Base-by-base conservation (phyloP, 2,329 filamentous ascomycete species). In the Colletotrichum echinochloae region DNA sequence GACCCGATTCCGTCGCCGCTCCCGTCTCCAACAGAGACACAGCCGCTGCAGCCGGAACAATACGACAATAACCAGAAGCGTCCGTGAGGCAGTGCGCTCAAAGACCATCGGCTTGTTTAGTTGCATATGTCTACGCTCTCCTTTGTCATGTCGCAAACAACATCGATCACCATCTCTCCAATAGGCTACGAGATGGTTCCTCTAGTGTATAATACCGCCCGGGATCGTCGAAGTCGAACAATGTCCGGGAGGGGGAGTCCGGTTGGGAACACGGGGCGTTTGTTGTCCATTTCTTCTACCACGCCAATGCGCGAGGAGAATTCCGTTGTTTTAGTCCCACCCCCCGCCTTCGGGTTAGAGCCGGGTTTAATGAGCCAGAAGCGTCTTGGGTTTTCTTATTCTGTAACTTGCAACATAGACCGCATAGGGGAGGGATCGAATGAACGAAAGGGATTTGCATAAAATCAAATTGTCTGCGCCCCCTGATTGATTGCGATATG, bases 11-110 rank as follows among this genome's bases (percentile, higher is more conserved):
- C 44, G n/a, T 46, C 44, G 8, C 33, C 52, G 37, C 52, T 66
- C 23, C 14, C n/a, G 5, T 67, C 67, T 2, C 67, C 67, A 20
- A 67, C 67, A 37, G 67, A 70, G 23, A 62, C 52, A 23, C 64
- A 70, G 26, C 54, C 60, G 26, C 26, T 70, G 30, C 64, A 67
- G 41, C 39, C 57, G 23, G 39, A 68, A 26, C 41, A 51, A 20
- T 41, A 68, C 11, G 20, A 54, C 60, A 37, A 39, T 57, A 54
- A 54, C 44, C 60, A 59, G 8, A 52, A 63, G 11, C 67, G 23
- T 23, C 44, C 67, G 30, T 70, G 44, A 48, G 16, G 30, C 6
- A 3, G 23, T 20, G 28, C 26, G 30, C 30, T 20, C 18, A 16
- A 30, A 28, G 2, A 26, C 18, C 16, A n/a, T 16, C 16, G 33